Base-by-base conservation (phyloP, 2,329 filamentous ascomycete species). In the Fusarium albidum region DNA sequence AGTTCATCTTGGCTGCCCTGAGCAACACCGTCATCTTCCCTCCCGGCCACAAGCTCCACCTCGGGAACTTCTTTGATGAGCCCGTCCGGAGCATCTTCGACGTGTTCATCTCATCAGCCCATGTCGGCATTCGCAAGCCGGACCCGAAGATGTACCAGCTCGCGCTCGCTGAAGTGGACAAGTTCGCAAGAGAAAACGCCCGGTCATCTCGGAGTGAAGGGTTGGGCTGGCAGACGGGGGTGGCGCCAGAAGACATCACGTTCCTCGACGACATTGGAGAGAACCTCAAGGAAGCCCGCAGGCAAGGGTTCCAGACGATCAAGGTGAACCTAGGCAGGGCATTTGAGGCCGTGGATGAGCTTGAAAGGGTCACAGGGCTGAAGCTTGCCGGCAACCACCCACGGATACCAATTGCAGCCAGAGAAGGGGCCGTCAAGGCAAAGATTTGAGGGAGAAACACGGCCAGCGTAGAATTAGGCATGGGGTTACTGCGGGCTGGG, bases 211-310 rank as follows among this genome's bases (percentile, higher is more conserved):
- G 76, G 57, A 78, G 76, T 1, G 63, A 61, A 57, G 63, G 58
- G 9, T 61, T 73, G 29, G 80, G 79, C 5, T 82, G 81, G 77
- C 72, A 71, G 13, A 73, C 45, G 5, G 77, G 81, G 0, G 77
- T 96, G 9, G 72, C 76, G 49, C 76, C 88, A 0, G 76, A 77
- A 1, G 91, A 97, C 49, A 79, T 97, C 37, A 75, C 96, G 5
- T 99, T 99, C 70, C 75, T 97, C 42, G 95, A 97, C 71, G 93
- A 97, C 66, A 96, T 99, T 71, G 95, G 95, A 2, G 87, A 93
- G 73, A 99, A 99, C 71, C 73, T 98, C 52, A 95, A 93, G 78
- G 88, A 82, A 37, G 95, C 87, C 1, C 90, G 81, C 73, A 81
- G 81, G 41, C 77, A 86, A 17, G 94, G 94, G 0, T 88, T 98